These are phyloP conservation scores for Geotrichum fermentans DNA, from an alignment of 1,139 yeast species.

Conservation along the genomic window DNA sequence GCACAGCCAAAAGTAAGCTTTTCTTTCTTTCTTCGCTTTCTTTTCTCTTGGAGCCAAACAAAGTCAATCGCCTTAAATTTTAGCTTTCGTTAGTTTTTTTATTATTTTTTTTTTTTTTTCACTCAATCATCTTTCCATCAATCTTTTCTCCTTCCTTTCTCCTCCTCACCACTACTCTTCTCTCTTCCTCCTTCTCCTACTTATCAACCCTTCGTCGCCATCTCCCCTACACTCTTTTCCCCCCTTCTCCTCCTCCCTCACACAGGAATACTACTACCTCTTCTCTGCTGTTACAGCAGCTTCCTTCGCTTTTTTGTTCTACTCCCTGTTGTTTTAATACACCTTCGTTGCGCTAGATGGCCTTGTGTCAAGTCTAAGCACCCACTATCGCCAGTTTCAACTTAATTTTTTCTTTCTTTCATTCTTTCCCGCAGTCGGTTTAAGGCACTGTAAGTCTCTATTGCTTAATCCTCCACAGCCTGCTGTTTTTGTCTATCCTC, in stretches of 20 bases:
- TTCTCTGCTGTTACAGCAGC: neutral
- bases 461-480: neutral
- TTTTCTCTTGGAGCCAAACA: no score
- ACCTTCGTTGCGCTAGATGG: conserved; percentile 3
- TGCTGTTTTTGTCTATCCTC: neutral
- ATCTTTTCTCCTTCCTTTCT: conserved; percentile 3
- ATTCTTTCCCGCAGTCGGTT: neutral
- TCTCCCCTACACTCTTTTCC: neutral
- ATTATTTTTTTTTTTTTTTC: conserved; percentile 8
- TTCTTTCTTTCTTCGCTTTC: no score
- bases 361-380: neutral
- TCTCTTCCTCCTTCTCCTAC: conserved; percentile 1
- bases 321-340: neutral
- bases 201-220: conserved; percentile 2
- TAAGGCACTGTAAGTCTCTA: conserved; percentile 5
- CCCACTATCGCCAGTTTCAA: neutral
- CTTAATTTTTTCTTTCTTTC: neutral
- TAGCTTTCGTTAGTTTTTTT: neutral
- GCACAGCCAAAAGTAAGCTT: no score
- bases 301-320: neutral
- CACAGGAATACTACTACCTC: neutral
- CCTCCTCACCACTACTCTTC: conserved; percentile 1
- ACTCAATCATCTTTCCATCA: neutral
- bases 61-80: no score
- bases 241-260: neutral